A percentile compares a stretch with the other conserved stretches of the same genome.
Conservation (phyloP, 176 grass and related monocot species). For the Tillandsia fasciculata region DNA sequence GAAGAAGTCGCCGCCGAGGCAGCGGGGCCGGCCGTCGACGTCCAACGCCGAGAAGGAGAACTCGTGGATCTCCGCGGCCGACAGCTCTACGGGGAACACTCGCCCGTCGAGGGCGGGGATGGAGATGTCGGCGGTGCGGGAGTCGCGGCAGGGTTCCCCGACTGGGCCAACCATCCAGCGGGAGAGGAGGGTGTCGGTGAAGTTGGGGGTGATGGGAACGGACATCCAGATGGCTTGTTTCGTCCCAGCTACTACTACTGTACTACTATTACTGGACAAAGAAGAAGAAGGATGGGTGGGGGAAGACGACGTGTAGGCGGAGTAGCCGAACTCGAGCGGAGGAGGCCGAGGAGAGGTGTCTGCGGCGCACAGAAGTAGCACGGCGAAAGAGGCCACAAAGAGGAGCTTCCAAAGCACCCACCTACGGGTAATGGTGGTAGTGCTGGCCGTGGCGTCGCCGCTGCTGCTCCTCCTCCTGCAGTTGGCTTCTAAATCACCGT, state of each 20-base stretch:
- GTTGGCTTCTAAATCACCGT: too few relatives aligned
- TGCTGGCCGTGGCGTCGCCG: background rate
- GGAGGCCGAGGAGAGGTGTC: background rate
- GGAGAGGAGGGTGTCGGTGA: slow-evolving; percentile 62
- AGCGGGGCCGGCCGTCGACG: slow-evolving; percentile 35
- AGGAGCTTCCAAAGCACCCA: background rate
- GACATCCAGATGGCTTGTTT: slow-evolving; percentile 37
- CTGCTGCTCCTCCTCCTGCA: background rate
- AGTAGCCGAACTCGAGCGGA: slow-evolving; percentile 4
- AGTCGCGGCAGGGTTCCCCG: slow-evolving; percentile 52
- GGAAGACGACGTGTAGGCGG: slow-evolving; percentile 3
- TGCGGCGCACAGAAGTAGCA: background rate
- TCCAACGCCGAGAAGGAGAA: slow-evolving; percentile 64
- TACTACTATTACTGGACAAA: too few relatives aligned
- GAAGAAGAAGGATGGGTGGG: background rate
- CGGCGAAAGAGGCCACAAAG: background rate
- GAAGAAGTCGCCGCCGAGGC: slow-evolving; percentile 93
- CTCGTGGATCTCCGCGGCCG: slow-evolving; percentile 44
- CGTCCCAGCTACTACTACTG: too few relatives aligned
- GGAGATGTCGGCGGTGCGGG: slow-evolving; percentile 57
- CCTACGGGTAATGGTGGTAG: background rate
- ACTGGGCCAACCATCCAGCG: slow-evolving; percentile 49
- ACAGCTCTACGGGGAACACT: slow-evolving; percentile 14
- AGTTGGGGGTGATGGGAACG: slow-evolving; percentile 35
- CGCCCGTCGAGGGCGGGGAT: slow-evolving; percentile 25